These are phyloP conservation scores for Kodamaea neixiangensis DNA, from an alignment of 805 yeast species.

Conservation along the genomic window DNA sequence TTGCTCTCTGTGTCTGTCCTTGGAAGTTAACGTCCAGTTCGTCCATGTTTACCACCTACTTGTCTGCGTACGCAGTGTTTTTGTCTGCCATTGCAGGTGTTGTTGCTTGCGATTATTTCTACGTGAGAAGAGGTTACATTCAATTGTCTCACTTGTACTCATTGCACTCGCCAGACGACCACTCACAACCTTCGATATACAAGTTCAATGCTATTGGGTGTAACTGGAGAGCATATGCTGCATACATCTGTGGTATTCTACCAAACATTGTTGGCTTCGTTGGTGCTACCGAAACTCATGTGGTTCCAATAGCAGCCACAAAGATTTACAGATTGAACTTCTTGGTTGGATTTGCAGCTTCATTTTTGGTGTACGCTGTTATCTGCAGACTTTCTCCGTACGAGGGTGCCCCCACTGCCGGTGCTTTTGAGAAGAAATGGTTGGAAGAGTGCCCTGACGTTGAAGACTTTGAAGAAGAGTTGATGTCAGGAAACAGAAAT, in stretches of 20 bases:
- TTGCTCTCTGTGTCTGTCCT: constrained; percentile 75
- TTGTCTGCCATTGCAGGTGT: constrained; percentile 83
- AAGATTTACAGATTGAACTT: constrained; percentile 72
- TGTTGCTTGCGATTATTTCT: constrained; percentile 64
- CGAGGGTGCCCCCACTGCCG: constrained; percentile 33
- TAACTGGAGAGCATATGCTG: constrained; percentile 83
- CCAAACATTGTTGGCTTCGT: constrained; percentile 89
- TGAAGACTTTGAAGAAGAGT: constrained; percentile 56
- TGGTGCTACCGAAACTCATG: constrained; percentile 71
- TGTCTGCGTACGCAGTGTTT: constrained; percentile 81
- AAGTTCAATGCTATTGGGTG: constrained; percentile 62
- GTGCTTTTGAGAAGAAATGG: constrained; percentile 58
- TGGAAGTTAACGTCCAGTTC: constrained; percentile 77
- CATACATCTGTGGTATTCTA: constrained; percentile 76
- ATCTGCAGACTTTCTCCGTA: constrained; percentile 57
- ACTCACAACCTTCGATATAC: constrained; percentile 43
- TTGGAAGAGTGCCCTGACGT: constrained; percentile 62
- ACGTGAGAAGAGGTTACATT: constrained; percentile 70
- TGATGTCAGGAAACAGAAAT: constrained; percentile 12
- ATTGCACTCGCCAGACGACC: constrained; percentile 36
- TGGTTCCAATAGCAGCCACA: constrained; percentile 77
- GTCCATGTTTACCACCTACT: constrained; percentile 73
- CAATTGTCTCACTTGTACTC: constrained; percentile 65
- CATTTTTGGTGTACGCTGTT: constrained; percentile 56
- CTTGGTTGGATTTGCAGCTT: constrained; percentile 69